Evolutionary conservation across 345 rosid genomes (phyloP).

Genomic region (Aegle marmelos): DNA sequence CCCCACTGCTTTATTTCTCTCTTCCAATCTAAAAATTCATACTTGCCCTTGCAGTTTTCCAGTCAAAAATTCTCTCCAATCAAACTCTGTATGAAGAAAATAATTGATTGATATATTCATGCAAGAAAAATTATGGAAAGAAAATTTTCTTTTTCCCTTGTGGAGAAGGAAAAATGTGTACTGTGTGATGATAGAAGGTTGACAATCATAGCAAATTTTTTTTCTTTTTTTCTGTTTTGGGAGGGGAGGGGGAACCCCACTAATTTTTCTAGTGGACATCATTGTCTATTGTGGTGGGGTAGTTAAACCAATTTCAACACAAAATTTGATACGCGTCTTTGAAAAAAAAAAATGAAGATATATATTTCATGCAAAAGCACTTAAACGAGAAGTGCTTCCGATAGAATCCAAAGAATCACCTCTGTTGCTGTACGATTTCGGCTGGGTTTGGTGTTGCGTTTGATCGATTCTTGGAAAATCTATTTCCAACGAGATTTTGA

Average conservation of each 20-base stretch:
- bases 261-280: constrained; percentile 4
- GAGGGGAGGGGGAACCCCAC: neutral
- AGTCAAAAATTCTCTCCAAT: neutral
- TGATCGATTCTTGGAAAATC: too few relatives aligned
- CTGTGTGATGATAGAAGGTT: constrained; percentile 8
- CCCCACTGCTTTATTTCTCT: neutral
- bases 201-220: neutral
- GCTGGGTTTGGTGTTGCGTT: too few relatives aligned
- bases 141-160: neutral
- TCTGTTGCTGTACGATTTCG: too few relatives aligned
- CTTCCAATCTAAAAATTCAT: neutral
- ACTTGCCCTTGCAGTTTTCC: neutral
- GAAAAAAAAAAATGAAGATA: neutral
- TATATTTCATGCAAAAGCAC: neutral
- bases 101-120: constrained; percentile 1
- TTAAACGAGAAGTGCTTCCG: neutral
- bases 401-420: neutral
- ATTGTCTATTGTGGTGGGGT: constrained; percentile 17
- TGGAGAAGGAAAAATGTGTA: neutral
- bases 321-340: neutral
- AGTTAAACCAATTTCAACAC: neutral
- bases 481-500: too few relatives aligned
- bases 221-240: too few relatives aligned
- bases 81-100: neutral
- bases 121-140: neutral